Evolutionary conservation across 139 green algal genomes (phyloP), one percentile per base, ranked within the genome.

Genomic region (Dunaliella primolecta): DNA sequence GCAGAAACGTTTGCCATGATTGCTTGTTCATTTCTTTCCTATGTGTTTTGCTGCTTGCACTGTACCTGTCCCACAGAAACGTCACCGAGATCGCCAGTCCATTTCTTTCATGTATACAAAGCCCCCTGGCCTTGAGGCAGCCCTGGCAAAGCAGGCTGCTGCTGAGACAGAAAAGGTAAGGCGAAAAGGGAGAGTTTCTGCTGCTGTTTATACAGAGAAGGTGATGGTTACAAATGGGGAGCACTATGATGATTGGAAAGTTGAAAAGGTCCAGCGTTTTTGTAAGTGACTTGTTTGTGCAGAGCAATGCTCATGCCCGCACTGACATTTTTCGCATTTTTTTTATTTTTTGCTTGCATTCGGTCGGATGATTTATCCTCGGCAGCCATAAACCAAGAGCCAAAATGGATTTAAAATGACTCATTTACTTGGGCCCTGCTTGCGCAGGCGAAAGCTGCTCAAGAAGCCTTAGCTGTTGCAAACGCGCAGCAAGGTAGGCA

Each of bases 21-120:
- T n/a, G n/a, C n/a, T n/a, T n/a, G n/a, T n/a, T n/a, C n/a, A n/a
- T n/a, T n/a, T n/a, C n/a, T n/a, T n/a, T n/a, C n/a, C n/a, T n/a
- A n/a, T n/a, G n/a, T n/a, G n/a, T n/a, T n/a, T n/a, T n/a, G n/a
- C n/a, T n/a, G n/a, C n/a, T n/a, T n/a, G 15, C 46, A 64, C 46
- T 64, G 46, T 64, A 25, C 7, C 46, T 64, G 15, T 15, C 46
- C 15, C 46, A 15, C 46, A 64, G 72, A 83, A 92, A 75, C 89
- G 87, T 71, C 92, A 95, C 86, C n/a, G 32, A n/a, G 84, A 88
- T 36, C 80, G 85, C 3, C 89, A 94, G 84, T 87, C 88, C 32
- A 89, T 96, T 23, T 85, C 84, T 0, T 98, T 93, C 80, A 93
- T 95, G 92, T 96, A 97, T 23, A 37, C 80, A 56, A 95, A 96